Conservation (phyloP, 2,329 filamentous ascomycete genomes). For the Meredithiella fracta region DNA sequence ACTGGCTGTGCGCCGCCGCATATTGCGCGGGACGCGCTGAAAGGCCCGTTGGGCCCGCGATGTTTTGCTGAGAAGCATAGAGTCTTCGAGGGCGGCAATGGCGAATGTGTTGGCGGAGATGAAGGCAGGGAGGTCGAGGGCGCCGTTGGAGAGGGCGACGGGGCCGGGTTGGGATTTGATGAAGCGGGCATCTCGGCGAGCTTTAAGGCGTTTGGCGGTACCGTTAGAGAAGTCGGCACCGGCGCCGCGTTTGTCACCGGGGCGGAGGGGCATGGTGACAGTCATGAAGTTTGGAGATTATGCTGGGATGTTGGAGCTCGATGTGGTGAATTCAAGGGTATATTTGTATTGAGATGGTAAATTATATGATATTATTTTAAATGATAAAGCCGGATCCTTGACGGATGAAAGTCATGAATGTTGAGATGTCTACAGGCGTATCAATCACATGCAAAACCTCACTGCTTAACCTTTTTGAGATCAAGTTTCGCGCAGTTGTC, state of each 20-base stretch:
- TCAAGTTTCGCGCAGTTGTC: not conserved
- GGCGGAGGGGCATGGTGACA: conserved; percentile 12
- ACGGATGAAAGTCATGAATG: no score
- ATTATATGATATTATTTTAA: no score
- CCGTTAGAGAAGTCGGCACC: conserved; percentile 3
- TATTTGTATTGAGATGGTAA: not conserved
- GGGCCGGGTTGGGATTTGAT: conserved; percentile 36
- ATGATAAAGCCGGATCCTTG: no score
- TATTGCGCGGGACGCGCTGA: conserved; percentile 69
- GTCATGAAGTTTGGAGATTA: not conserved
- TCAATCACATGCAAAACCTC: not conserved
- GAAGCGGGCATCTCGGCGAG: conserved; percentile 28
- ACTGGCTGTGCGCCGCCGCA: conserved; percentile 78
- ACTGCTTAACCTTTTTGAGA: no score
- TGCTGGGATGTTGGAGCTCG: not conserved
- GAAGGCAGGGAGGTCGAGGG: conserved; percentile 73
- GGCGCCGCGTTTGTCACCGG: conserved; percentile 9
- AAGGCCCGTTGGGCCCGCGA: conserved; percentile 57
- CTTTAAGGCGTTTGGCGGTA: conserved; percentile 27
- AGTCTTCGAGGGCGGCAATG: conserved; percentile 67
- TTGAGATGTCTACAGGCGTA: not conserved
- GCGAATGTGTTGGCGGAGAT: conserved; percentile 76
- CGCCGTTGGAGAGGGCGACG: conserved; percentile 47
- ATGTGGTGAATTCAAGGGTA: not conserved
- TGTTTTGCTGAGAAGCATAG: conserved; percentile 58